Evolutionary conservation across 345 rosid genomes (phyloP).

Genomic region (Eucalyptus caleyi): DNA sequence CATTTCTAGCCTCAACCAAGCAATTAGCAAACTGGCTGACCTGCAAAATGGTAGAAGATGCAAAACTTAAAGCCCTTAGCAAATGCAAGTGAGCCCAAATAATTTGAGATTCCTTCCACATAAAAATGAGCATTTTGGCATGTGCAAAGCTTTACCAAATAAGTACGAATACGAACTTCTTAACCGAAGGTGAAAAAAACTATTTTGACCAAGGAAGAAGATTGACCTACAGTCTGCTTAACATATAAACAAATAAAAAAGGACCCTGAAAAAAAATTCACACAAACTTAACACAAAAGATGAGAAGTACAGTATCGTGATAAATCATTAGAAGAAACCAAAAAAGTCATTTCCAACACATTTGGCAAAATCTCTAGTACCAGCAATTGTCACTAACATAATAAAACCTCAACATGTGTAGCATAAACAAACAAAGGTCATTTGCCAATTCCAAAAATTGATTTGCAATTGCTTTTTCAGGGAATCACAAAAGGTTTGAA

Average conservation of each 20-base stretch:
- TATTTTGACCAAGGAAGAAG: background rate
- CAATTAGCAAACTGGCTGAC: conserved; percentile 84
- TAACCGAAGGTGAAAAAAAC: background rate
- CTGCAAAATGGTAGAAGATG: conserved; percentile 18
- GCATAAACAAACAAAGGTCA: background rate
- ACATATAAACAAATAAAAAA: background rate
- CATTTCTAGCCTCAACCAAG: conserved; percentile 64
- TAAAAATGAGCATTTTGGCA: background rate
- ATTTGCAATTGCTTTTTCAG: background rate
- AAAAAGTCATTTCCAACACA: background rate
- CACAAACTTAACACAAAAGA: background rate
- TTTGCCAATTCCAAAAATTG: background rate
- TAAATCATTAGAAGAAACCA: background rate
- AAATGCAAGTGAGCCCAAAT: background rate
- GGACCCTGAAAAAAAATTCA: background rate
- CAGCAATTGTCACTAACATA: background rate
- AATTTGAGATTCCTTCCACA: background rate
- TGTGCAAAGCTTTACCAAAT: background rate
- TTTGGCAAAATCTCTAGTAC: background rate
- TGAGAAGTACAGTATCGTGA: background rate
- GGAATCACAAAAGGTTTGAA: background rate
- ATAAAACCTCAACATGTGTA: background rate
- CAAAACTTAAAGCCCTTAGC: background rate
- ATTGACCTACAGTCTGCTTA: background rate
- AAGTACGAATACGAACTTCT: background rate